Evolutionary conservation across 192 early-diverging fungal genomes (phyloP).

Genomic region (Martensiomyces pterosporus): DNA sequence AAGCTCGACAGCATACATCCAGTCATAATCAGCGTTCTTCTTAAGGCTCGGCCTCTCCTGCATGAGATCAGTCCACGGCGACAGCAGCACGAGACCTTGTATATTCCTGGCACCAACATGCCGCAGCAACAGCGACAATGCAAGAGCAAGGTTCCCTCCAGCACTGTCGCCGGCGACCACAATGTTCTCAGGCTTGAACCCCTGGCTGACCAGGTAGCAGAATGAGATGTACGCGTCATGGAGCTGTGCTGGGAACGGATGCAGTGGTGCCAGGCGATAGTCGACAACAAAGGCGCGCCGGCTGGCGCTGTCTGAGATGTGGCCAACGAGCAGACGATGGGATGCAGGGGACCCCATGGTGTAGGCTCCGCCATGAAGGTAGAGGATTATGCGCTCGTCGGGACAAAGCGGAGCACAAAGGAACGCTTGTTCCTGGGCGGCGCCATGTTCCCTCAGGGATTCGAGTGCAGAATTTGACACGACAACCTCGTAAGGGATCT

Average conservation of each 20-base stretch:
- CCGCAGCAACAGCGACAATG: constrained; percentile 57
- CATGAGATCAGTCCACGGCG: constrained; percentile 36
- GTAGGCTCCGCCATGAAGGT: constrained; percentile 75
- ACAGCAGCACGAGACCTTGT: constrained; percentile 57
- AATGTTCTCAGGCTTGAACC: constrained; percentile 58
- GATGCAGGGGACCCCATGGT: constrained; percentile 48
- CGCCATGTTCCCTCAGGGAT: not conserved
- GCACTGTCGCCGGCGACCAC: constrained; percentile 66
- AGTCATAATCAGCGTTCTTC: constrained; percentile 29
- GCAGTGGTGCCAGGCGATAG: constrained; percentile 39
- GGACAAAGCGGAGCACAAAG: constrained; percentile 11
- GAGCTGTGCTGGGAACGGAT: constrained; percentile 57
- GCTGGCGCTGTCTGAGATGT: constrained; percentile 51
- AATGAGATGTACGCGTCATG: constrained; percentile 61
- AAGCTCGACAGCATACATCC: constrained; percentile 12
- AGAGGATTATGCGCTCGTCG: constrained; percentile 61
- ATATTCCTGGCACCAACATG: constrained; percentile 50
- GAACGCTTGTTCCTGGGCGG: constrained; percentile 5
- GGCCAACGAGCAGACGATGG: constrained; percentile 48
- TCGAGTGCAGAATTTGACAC: constrained; percentile 5
- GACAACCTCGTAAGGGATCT: constrained; percentile 23
- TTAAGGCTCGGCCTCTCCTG: constrained; percentile 12
- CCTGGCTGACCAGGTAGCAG: constrained; percentile 51
- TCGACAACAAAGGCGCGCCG: constrained; percentile 37
- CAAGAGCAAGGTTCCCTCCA: constrained; percentile 63